phyloP scores from a whole-genome alignment of 2,329 filamentous ascomycete genomes.

The Paraphaeosphaeria minitans region DNA sequence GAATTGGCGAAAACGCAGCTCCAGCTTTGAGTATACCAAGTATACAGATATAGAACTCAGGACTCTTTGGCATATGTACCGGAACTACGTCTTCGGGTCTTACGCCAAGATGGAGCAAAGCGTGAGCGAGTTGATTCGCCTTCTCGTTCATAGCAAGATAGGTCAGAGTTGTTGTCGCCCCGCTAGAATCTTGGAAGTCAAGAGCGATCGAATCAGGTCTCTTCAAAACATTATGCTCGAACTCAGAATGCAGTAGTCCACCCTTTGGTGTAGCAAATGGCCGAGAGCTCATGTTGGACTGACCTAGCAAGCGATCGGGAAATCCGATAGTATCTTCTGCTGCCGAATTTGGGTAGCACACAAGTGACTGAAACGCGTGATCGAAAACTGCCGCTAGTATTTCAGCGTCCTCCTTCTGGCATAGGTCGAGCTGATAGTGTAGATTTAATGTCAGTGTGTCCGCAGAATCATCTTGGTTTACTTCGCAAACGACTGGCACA shows the following conservation, averaged over 20 bases:
- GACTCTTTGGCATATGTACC: conserved; percentile 42
- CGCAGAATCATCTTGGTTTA: conserved; percentile 61
- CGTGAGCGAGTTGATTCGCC: conserved; percentile 43
- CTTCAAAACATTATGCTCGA: conserved; percentile 42
- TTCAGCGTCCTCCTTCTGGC: conserved; percentile 34
- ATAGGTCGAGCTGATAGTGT: conserved; percentile 56
- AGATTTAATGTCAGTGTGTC: conserved; percentile 65
- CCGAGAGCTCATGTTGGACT: conserved; percentile 29
- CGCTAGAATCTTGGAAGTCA: conserved; percentile 45
- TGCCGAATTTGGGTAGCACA: conserved; percentile 25
- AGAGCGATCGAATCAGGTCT: conserved; percentile 42
- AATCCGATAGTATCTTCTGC: conserved; percentile 32
- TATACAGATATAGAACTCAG: conserved; percentile 45
- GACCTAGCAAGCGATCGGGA: conserved; percentile 27
- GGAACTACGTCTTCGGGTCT: conserved; percentile 41
- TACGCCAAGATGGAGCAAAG: conserved; percentile 29
- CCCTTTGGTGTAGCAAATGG: conserved; percentile 9
- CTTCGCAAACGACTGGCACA: conserved; percentile 76
- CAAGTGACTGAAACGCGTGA: conserved; percentile 29
- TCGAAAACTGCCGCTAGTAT: conserved; percentile 38
- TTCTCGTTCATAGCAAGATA: conserved; percentile 35
- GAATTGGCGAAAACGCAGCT: conserved; percentile 45
- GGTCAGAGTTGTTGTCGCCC: conserved; percentile 39
- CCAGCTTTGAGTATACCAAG: conserved; percentile 49
- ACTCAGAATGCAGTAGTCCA: conserved; percentile 44